Conservation (phyloP, 2,329 filamentous ascomycete genomes). For the Scedosporium minutisporum region DNA sequence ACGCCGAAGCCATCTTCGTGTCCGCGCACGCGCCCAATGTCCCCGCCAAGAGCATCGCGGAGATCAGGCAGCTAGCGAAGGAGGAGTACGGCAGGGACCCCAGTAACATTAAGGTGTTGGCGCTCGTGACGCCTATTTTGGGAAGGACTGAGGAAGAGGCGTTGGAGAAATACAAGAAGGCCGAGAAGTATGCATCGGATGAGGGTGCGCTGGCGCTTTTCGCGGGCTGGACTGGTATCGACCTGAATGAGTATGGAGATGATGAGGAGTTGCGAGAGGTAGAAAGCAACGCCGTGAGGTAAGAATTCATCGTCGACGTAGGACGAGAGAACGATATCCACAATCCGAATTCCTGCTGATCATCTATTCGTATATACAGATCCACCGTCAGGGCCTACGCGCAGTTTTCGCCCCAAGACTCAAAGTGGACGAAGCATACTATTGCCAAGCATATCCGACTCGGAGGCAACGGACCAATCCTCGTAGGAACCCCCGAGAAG, state of each 20-base stretch:
- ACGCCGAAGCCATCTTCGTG: conserved; percentile 64
- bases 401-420: conserved; percentile 45
- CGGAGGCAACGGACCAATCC: conserved; percentile 55
- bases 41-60: conserved; percentile 51
- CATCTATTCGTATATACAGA: conserved; percentile 15
- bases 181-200: conserved; percentile 46
- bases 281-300: conserved; percentile 50
- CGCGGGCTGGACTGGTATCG: conserved; percentile 61
- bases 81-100: conserved; percentile 47
- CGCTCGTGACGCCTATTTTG: conserved; percentile 55
- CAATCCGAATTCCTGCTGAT: neutral
- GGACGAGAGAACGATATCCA: neutral
- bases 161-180: conserved; percentile 51
- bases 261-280: conserved; percentile 55
- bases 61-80: conserved; percentile 48
- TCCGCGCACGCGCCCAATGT: conserved; percentile 54
- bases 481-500: conserved; percentile 54
- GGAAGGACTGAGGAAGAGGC: conserved; percentile 59
- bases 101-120: conserved; percentile 55
- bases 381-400: conserved; percentile 47
- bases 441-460: conserved; percentile 56
- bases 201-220: conserved; percentile 62
- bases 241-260: conserved; percentile 47
- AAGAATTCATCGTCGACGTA: neutral
- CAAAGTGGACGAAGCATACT: conserved; percentile 64